Conservation (phyloP, 2,329 filamentous ascomycete species). For the Capronia epimyces region DNA sequence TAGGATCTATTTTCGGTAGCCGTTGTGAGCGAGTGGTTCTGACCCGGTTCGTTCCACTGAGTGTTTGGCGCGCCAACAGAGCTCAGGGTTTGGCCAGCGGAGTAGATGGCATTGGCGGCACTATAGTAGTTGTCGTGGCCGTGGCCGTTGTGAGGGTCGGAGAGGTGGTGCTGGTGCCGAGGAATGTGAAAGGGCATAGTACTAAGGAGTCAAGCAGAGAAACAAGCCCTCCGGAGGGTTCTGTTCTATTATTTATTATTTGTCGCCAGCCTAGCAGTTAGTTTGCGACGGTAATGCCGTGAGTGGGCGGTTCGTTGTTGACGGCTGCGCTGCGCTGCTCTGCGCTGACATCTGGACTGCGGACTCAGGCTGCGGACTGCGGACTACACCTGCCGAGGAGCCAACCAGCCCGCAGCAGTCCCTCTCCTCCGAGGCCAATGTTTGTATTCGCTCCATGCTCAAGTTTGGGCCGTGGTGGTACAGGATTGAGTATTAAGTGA, state of each 20-base stretch:
- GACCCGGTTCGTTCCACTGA: conserved; percentile 30
- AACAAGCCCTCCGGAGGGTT: background rate
- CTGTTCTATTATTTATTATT: background rate
- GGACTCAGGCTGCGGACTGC: background rate
- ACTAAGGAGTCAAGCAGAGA: background rate
- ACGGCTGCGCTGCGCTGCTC: background rate
- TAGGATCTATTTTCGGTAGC: conserved; percentile 20
- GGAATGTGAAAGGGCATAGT: conserved; percentile 28
- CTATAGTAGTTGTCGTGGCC: conserved; percentile 26
- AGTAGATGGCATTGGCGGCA: conserved; percentile 38
- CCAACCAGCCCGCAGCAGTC: background rate
- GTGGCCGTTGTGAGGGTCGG: conserved; percentile 11
- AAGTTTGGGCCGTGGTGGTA: too few species aligned
- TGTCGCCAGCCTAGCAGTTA: background rate
- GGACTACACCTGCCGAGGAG: background rate
- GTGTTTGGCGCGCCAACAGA: conserved; percentile 43
- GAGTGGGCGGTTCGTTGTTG: background rate
- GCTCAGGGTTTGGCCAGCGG: conserved; percentile 44
- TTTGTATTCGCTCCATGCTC: background rate
- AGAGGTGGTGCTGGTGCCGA: conserved; percentile 24
- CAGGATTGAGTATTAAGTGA: too few species aligned
- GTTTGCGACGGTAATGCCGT: background rate
- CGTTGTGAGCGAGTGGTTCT: conserved; percentile 17
- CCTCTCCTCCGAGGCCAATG: background rate
- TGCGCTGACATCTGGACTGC: background rate